Percentiles rank a stretch among this genome's conserved stretches.
These are phyloP conservation scores for Colletotrichum sojae DNA, from an alignment of 2,329 filamentous ascomycete species.

Conservation along the genomic window DNA sequence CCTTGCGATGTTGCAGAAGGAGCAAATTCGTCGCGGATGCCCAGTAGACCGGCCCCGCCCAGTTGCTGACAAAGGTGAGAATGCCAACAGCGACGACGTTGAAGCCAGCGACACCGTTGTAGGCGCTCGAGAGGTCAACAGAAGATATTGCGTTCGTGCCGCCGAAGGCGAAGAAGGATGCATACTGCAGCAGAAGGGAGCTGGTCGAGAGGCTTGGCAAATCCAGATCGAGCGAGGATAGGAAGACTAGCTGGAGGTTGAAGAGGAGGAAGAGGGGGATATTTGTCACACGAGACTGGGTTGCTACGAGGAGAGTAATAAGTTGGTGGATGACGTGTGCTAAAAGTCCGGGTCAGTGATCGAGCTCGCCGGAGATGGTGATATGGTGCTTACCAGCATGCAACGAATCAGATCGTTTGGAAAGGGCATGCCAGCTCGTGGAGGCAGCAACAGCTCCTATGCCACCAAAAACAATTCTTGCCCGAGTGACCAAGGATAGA, in stretches of 20 bases:
- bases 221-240: conserved; percentile 63
- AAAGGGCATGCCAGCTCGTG: conserved; percentile 56
- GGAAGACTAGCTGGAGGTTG: conserved; percentile 68
- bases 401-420: conserved; percentile 6
- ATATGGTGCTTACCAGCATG: conserved; percentile 35
- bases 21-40: conserved; percentile 74
- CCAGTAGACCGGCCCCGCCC: conserved; percentile 94
- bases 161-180: conserved; percentile 90
- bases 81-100: conserved; percentile 85
- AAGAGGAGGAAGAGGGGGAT: conserved; percentile 88
- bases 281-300: conserved; percentile 88
- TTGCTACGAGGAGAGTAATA: conserved; percentile 84
- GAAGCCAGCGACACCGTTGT: conserved; percentile 90
- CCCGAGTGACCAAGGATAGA: conserved; percentile 62
- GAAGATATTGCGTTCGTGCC: conserved; percentile 96
- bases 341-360: conserved; percentile 34
- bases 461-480: conserved; percentile 65
- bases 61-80: conserved; percentile 90
- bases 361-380: not conserved
- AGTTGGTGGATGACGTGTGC: conserved; percentile 75
- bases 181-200: conserved; percentile 82
- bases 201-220: conserved; percentile 76
- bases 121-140: conserved; percentile 94
- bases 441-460: conserved; percentile 56
- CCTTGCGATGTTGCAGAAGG: conserved; percentile 57